These are phyloP conservation scores for Moelleriella libera DNA, from an alignment of 2,329 filamentous ascomycete genomes.

Conservation along the genomic window DNA sequence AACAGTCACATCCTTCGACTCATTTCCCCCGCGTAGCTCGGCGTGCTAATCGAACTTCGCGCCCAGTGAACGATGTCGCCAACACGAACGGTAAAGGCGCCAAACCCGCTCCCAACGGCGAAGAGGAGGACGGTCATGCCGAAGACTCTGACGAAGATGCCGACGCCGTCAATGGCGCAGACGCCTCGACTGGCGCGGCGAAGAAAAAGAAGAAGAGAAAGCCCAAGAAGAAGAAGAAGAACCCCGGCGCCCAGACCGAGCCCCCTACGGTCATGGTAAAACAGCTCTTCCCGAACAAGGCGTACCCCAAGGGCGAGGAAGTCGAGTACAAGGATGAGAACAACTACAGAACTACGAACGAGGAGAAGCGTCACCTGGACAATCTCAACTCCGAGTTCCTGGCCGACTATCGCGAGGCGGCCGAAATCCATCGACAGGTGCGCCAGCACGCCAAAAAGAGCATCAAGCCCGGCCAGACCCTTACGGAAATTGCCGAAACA, in stretches of 20 bases:
- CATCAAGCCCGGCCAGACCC: slow-evolving; percentile 66
- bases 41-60: background rate
- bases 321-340: slow-evolving; percentile 69
- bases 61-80: slow-evolving; percentile 24
- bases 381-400: slow-evolving; percentile 72
- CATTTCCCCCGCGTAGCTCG: background rate
- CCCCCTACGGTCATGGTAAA: slow-evolving; percentile 61
- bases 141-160: slow-evolving; percentile 39
- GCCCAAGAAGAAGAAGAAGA: slow-evolving; percentile 75
- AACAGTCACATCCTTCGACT: too few relatives aligned
- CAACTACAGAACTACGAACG: slow-evolving; percentile 60
- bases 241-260: slow-evolving; percentile 55
- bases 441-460: slow-evolving; percentile 69
- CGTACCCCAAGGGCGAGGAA: slow-evolving; percentile 65
- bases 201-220: slow-evolving; percentile 57
- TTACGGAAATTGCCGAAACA: slow-evolving; percentile 75
- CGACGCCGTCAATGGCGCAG: slow-evolving; percentile 15
- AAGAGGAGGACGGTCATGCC: slow-evolving; percentile 25
- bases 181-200: slow-evolving; percentile 20
- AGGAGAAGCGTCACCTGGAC: slow-evolving; percentile 73
- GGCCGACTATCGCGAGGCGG: slow-evolving; percentile 66
- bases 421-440: slow-evolving; percentile 82
- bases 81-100: slow-evolving; percentile 24
- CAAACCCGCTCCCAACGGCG: slow-evolving; percentile 22
- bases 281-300: slow-evolving; percentile 56